These are phyloP conservation scores for Nannizziopsis barbatae DNA, from an alignment of 2,329 filamentous ascomycete species.

Conservation along the genomic window DNA sequence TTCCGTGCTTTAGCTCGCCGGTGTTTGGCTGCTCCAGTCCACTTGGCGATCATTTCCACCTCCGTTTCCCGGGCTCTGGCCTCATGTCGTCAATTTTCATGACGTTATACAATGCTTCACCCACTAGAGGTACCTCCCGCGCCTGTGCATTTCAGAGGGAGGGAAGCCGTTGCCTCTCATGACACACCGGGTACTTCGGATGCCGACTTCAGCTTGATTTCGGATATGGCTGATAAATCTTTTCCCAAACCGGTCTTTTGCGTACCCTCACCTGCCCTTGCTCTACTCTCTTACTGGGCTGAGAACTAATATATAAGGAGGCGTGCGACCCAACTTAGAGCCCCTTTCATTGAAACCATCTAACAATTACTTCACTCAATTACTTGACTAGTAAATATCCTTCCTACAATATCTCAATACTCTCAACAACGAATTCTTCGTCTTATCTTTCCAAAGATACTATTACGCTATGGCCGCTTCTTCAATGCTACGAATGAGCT, in stretches of 20 bases:
- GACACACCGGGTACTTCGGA: conserved; percentile 1
- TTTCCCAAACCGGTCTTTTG: not conserved
- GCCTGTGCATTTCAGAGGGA: not conserved
- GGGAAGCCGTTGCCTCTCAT: not conserved
- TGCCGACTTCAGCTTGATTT: conserved; percentile 3
- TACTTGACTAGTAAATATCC: too few relatives aligned
- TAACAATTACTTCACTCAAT: too few relatives aligned
- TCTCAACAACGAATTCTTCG: not conserved
- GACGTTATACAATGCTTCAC: conserved; percentile 6
- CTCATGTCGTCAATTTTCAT: not conserved
- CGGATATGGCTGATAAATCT: not conserved
- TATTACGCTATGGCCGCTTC: not conserved
- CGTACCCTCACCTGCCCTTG: too few relatives aligned
- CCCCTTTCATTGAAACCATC: too few relatives aligned
- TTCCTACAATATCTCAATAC: not conserved
- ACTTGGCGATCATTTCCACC: not conserved
- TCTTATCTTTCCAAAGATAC: not conserved
- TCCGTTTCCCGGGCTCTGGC: not conserved
- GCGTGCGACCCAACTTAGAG: too few relatives aligned
- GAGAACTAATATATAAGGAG: too few relatives aligned
- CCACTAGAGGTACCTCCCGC: conserved; percentile 2
- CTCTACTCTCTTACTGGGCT: too few relatives aligned
- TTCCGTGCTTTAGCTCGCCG: too few relatives aligned
- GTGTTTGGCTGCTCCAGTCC: not conserved
- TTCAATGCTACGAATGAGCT: conserved; percentile 1